Evolutionary conservation across 176 grass and related monocot genomes (phyloP).

Genomic region (Juncus effusus): DNA sequence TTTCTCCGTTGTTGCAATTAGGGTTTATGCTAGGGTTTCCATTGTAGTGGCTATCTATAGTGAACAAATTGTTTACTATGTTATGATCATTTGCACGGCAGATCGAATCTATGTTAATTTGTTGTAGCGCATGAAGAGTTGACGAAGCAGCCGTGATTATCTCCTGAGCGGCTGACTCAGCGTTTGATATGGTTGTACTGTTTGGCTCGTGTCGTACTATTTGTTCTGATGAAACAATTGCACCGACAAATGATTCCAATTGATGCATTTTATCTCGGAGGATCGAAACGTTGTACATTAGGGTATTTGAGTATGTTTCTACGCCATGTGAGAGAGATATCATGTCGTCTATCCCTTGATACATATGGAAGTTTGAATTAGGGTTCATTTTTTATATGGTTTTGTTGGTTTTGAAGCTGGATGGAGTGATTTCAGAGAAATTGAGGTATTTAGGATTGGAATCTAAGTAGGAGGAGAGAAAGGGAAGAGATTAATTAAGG

Average conservation of each 20-base stretch:
- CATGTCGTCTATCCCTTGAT: slow-evolving; percentile 2
- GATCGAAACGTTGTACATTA: not conserved
- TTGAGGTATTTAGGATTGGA: not conserved
- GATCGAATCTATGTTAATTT: not conserved
- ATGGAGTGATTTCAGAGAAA: too few species aligned
- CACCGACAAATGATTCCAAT: too few species aligned
- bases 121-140: not conserved
- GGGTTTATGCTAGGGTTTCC: slow-evolving; percentile 1
- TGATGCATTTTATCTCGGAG: too few species aligned
- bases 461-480: not conserved
- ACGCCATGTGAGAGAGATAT: not conserved
- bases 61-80: not conserved
- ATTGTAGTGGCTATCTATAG: not conserved
- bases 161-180: not conserved
- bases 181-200: not conserved
- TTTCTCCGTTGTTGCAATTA: not conserved
- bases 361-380: not conserved
- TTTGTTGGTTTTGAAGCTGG: not conserved
- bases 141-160: slow-evolving; percentile 7
- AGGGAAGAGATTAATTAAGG: not conserved
- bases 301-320: not conserved
- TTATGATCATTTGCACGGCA: not conserved
- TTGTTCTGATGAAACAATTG: too few species aligned
- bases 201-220: too few species aligned
- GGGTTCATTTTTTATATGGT: slow-evolving; percentile 1